Conservation (phyloP, 768 basidiomycete genomes). For the Leccinellum albellum region DNA sequence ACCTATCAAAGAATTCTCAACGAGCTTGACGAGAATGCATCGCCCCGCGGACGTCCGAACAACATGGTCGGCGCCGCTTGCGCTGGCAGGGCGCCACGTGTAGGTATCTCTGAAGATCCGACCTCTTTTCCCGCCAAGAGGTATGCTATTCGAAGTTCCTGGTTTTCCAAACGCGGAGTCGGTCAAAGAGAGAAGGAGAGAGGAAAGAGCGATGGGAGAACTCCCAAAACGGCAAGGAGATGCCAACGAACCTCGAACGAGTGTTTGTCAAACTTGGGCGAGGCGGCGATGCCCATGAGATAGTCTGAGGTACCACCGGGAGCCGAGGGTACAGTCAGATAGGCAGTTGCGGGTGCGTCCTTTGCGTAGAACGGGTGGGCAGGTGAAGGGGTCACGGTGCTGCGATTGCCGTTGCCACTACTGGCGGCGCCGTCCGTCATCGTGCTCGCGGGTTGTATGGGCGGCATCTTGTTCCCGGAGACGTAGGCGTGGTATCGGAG, state of each 20-base stretch:
- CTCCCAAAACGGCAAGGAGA: constrained; percentile 27
- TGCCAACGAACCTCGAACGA: constrained; percentile 43
- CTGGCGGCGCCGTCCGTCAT: constrained; percentile 1
- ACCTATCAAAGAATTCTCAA: constrained; percentile 13
- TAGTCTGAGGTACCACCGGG: constrained; percentile 26
- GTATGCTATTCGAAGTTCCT: constrained; percentile 53
- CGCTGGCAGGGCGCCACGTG: constrained; percentile 22
- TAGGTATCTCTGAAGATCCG: constrained; percentile 37
- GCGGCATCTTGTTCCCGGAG: constrained; percentile 31
- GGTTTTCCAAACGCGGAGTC: neutral
- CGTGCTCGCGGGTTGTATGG: neutral
- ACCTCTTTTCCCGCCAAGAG: constrained; percentile 42
- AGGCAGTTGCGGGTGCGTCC: constrained; percentile 25
- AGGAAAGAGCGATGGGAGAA: constrained; percentile 12
- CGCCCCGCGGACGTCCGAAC: constrained; percentile 31
- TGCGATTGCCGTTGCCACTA: neutral
- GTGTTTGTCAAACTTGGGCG: constrained; percentile 39
- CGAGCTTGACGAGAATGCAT: constrained; percentile 28
- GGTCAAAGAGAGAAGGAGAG: neutral
- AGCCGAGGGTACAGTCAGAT: constrained; percentile 5
- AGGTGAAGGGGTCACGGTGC: neutral
- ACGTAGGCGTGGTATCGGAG: constrained; percentile 41
- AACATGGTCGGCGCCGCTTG: constrained; percentile 19
- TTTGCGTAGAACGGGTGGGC: constrained; percentile 21
- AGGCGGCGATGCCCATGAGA: constrained; percentile 35